phyloP scores from a whole-genome alignment of 1,284 basidiomycete species.

The Cerioporus squamosus region DNA sequence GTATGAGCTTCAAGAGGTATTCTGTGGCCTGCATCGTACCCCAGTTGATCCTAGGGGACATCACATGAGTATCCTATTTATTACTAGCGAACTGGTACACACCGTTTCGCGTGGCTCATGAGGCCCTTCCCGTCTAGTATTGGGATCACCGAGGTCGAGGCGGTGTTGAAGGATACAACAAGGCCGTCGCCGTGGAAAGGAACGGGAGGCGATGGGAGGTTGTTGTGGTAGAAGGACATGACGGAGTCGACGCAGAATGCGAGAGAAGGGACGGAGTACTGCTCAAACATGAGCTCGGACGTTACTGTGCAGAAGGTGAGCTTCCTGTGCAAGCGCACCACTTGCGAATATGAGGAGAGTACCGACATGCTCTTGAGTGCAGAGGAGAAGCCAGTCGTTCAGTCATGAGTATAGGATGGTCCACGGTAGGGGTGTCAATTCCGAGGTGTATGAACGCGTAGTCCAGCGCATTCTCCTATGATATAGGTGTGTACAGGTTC shows the following conservation, averaged over 20 bases:
- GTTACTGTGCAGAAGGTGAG: slow-evolving; percentile 62
- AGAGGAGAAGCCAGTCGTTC: slow-evolving; percentile 91
- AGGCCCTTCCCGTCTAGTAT: slow-evolving; percentile 81
- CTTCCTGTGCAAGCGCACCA: not conserved
- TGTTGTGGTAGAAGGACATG: slow-evolving; percentile 90
- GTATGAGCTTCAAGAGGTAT: slow-evolving; percentile 89
- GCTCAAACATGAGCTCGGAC: slow-evolving; percentile 96
- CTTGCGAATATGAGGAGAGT: not conserved
- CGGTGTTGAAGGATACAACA: slow-evolving; percentile 83
- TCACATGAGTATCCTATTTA: not conserved
- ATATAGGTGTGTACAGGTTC: not conserved
- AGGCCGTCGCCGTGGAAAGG: slow-evolving; percentile 73
- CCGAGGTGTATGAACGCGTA: slow-evolving; percentile 90
- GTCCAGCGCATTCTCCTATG: slow-evolving; percentile 92
- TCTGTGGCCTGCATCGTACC: slow-evolving; percentile 91
- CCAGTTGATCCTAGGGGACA: slow-evolving; percentile 81
- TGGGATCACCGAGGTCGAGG: slow-evolving; percentile 88
- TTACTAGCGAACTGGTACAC: too few species aligned
- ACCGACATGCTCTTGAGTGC: slow-evolving; percentile 85
- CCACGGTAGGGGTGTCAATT: slow-evolving; percentile 77
- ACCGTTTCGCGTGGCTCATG: slow-evolving; percentile 87
- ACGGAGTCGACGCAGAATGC: slow-evolving; percentile 91
- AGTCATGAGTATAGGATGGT: slow-evolving; percentile 94
- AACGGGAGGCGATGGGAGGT: slow-evolving; percentile 40
- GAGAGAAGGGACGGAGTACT: slow-evolving; percentile 87